Percentiles rank a stretch among this genome's conserved stretches.
phyloP scores from a whole-genome alignment of 169 alveolate genomes.

The Babesia sp. region DNA sequence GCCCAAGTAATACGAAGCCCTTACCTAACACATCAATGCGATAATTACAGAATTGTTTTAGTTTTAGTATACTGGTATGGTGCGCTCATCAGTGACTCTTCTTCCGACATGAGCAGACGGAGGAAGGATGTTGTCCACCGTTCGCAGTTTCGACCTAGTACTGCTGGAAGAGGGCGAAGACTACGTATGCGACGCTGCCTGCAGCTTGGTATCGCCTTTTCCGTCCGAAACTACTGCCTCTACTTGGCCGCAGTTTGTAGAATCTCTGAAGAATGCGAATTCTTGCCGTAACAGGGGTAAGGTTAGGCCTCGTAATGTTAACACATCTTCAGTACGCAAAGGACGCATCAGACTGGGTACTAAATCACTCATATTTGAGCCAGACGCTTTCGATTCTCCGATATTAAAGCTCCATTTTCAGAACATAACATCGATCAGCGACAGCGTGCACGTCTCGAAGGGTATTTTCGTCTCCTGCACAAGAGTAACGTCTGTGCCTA shows the following conservation, averaged over 20 bases:
- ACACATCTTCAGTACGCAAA: slow-evolving; percentile 17
- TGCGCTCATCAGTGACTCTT: background rate
- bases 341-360: slow-evolving; percentile 84
- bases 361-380: slow-evolving; percentile 81
- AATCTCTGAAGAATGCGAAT: slow-evolving; percentile 32
- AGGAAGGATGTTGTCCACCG: slow-evolving; percentile 58
- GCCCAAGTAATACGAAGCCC: background rate
- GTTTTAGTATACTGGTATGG: background rate
- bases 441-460: slow-evolving; percentile 43
- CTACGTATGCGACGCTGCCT: slow-evolving; percentile 71
- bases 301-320: background rate
- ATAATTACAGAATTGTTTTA: background rate
- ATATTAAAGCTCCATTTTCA: slow-evolving; percentile 72
- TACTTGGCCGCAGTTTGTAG: slow-evolving; percentile 49
- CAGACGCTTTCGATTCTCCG: slow-evolving; percentile 73
- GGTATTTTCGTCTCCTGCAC: slow-evolving; percentile 64
- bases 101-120: background rate
- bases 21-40: background rate
- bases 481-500: slow-evolving; percentile 70
- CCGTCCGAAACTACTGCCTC: slow-evolving; percentile 41
- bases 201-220: slow-evolving; percentile 42
- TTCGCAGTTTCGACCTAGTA: slow-evolving; percentile 74
- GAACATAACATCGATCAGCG: slow-evolving; percentile 35
- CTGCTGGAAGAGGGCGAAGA: slow-evolving; percentile 81
- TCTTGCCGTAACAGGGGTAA: slow-evolving; percentile 29